Base-by-base conservation (phyloP, 1,284 basidiomycete species). In the Trichosporon coremiiforme region DNA sequence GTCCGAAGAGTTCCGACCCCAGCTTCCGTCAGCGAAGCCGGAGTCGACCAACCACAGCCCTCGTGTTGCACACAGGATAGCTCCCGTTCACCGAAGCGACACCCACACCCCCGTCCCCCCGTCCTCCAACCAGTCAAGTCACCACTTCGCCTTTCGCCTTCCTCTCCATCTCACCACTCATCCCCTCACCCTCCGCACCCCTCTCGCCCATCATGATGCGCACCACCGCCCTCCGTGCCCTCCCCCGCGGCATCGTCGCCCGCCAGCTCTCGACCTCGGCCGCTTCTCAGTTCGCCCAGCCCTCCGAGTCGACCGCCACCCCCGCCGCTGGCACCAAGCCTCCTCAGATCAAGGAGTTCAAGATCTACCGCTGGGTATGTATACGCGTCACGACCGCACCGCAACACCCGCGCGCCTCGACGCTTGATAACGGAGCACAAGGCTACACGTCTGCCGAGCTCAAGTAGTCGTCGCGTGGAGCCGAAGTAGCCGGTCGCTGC, bases 341-440 rank as follows among this genome's bases (percentile, higher is more conserved):
- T 53, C 81, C 85, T 45, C 73, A 85, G 71, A 83, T 85, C 72
- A 97, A 97, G 86, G 90, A 92, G 84, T 96, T 98, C 87, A 93
- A 95, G 87, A 94, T 97, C 76, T 98, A 98, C 86, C 91, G 94
- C 83, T 97, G 94, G 93, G 92, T 93, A 69, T 68, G 88, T 85
- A 57, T 45, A 13, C 33, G 66, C 35, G 8, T 22, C 36, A 33
- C 17, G 55, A 5, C 64, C 25, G 41, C 38, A 7, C 57, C 4
- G 57, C 31, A 60, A 60, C 31, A 22, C 29, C n/a, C 6, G 29
- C 31, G 29, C 15, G 31, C 13, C 29, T 9, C 29, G 29, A 33
- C 7, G 10, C 12, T 33, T 33, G 31, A 15, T 12, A 29, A 31
- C 13, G 57, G 53, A 8, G 10, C 2, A 17, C 13, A 33, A 35